These are phyloP conservation scores for Nigrograna mackinnonii DNA, from an alignment of 2,329 filamentous ascomycete genomes.

Conservation along the genomic window DNA sequence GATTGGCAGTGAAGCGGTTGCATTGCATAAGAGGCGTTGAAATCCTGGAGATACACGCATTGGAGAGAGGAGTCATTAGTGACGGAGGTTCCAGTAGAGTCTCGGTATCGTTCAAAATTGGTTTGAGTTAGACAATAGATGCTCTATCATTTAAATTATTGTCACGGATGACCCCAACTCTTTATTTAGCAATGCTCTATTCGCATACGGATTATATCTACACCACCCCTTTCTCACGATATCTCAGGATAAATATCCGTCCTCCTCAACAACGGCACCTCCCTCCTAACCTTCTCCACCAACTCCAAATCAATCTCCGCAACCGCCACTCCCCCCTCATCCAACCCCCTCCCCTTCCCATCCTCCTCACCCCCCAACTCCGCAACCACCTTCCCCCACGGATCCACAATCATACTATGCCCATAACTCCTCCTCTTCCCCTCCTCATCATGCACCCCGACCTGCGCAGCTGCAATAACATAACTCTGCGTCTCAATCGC, in stretches of 20 bases:
- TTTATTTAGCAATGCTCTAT: too few relatives aligned
- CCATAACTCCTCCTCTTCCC: slow-evolving; percentile 78
- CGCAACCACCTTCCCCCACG: slow-evolving; percentile 78
- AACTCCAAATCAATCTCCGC: slow-evolving; percentile 59
- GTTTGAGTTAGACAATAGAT: too few relatives aligned
- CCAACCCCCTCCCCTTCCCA: slow-evolving; percentile 37
- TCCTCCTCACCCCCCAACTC: slow-evolving; percentile 61
- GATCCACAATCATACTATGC: slow-evolving; percentile 81
- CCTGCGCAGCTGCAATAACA: slow-evolving; percentile 83
- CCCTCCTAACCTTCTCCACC: slow-evolving; percentile 55
- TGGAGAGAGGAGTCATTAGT: too few relatives aligned
- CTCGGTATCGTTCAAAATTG: too few relatives aligned
- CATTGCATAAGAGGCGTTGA: too few relatives aligned
- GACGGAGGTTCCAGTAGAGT: too few relatives aligned
- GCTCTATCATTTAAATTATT: too few relatives aligned
- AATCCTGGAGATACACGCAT: too few relatives aligned
- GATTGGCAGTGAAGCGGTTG: too few relatives aligned
- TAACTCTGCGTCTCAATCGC: slow-evolving; percentile 90
- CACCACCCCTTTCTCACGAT: too few relatives aligned
- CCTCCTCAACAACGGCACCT: slow-evolving; percentile 62
- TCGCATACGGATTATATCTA: too few relatives aligned
- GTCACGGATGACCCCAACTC: too few relatives aligned
- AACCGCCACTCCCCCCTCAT: slow-evolving; percentile 46
- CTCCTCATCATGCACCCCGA: slow-evolving; percentile 68
- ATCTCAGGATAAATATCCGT: slow-evolving; percentile 47